Evolutionary conservation across 495 filamentous ascomycete genomes (phyloP).

Genomic region (Aspergillus incahuasiensis): DNA sequence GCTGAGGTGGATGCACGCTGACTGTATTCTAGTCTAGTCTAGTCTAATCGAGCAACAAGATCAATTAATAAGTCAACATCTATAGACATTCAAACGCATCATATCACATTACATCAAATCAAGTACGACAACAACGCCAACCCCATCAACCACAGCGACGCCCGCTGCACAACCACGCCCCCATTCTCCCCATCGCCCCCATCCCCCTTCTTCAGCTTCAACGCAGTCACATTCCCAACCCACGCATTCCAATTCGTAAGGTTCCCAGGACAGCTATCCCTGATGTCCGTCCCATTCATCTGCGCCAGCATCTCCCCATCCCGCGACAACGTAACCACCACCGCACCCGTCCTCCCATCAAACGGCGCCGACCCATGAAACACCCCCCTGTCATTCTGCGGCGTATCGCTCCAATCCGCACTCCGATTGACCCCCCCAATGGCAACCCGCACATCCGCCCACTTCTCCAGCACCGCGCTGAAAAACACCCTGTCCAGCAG

Average conservation of each 20-base stretch:
- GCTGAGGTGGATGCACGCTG: no score
- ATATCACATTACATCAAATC: not conserved
- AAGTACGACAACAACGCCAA: not conserved
- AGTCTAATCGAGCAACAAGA: no score
- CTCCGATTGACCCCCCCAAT: slow-evolving; percentile 41
- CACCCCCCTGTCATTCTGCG: slow-evolving; percentile 36
- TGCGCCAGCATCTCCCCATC: slow-evolving; percentile 25
- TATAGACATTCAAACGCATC: no score
- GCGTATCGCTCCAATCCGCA: slow-evolving; percentile 31
- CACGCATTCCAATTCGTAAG: slow-evolving; percentile 52
- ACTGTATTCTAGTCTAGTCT: no score
- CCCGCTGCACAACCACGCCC: not conserved
- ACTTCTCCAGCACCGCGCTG: slow-evolving; percentile 23
- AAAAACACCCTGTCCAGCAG: slow-evolving; percentile 38
- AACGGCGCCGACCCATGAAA: slow-evolving; percentile 51
- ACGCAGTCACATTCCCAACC: slow-evolving; percentile 30
- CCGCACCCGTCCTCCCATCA: slow-evolving; percentile 43
- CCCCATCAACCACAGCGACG: not conserved
- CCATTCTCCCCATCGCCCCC: not conserved
- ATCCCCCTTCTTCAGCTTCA: not conserved
- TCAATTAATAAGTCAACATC: no score
- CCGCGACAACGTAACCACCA: slow-evolving; percentile 47
- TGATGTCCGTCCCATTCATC: slow-evolving; percentile 45
- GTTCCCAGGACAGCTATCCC: slow-evolving; percentile 38
- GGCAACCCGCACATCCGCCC: slow-evolving; percentile 40